Evolutionary conservation across 2,329 filamentous ascomycete species (phyloP).

Genomic region (Phyllosticta capitalensis): DNA sequence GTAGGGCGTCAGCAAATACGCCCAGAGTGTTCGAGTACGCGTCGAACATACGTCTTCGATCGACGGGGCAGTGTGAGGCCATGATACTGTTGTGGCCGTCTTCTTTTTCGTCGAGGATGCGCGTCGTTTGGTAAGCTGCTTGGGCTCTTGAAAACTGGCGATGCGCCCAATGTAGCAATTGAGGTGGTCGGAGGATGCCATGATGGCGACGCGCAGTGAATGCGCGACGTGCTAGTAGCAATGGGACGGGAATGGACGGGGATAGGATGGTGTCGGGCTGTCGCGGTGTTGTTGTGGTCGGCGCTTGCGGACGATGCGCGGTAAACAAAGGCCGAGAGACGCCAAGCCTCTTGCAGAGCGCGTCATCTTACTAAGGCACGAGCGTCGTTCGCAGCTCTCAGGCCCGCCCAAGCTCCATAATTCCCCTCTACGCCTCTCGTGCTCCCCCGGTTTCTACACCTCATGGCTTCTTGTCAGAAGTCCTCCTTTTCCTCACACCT

Average conservation of each 20-base stretch:
- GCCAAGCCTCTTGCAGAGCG: slow-evolving; percentile 2
- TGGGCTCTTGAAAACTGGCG: slow-evolving; percentile 63
- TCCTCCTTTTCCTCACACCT: neutral
- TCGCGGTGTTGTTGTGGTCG: slow-evolving; percentile 3
- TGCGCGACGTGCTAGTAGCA: slow-evolving; percentile 4
- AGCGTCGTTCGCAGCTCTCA: neutral
- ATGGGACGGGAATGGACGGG: neutral
- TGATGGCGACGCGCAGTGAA: slow-evolving; percentile 11
- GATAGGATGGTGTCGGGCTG: neutral
- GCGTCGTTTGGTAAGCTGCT: slow-evolving; percentile 58
- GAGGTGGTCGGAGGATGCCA: slow-evolving; percentile 37
- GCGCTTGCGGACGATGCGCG: neutral
- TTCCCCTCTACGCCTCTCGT: neutral
- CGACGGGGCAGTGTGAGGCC: slow-evolving; percentile 67
- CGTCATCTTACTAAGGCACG: slow-evolving; percentile 9
- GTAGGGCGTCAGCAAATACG: slow-evolving; percentile 12
- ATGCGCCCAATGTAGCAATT: slow-evolving; percentile 66
- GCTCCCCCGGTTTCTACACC: neutral
- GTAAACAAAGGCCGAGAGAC: slow-evolving; percentile 1
- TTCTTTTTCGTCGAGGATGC: slow-evolving; percentile 54
- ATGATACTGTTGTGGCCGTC: slow-evolving; percentile 49
- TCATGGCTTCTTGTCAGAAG: slow-evolving; percentile 2
- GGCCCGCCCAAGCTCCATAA: slow-evolving; percentile 8
- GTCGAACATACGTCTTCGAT: slow-evolving; percentile 49
- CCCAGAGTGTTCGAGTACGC: neutral